Evolutionary conservation across 2,329 filamentous ascomycete species (phyloP), one percentile per base, ranked within the genome.

Genomic region (Phoma sp.): DNA sequence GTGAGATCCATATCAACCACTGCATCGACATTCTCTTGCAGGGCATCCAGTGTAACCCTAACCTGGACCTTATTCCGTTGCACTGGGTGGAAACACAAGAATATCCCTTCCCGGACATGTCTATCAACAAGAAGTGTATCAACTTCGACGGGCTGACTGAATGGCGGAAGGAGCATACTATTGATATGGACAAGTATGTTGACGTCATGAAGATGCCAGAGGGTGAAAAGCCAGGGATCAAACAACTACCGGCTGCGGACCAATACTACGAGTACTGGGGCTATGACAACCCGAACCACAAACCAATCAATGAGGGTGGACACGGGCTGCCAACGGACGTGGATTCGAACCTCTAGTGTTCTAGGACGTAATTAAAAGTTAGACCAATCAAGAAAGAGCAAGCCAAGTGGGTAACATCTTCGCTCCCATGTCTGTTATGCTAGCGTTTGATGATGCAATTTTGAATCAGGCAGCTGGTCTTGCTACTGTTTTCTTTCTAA

Each of bases 161-260:
- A 10, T 63, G 58, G 53, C 41, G 60, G 19, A 55, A 49, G 38
- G 47, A 41, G 10, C 59, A 61, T 35, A 61, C 55, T 1, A 58
- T 63, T 21, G 58, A 63, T 22, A 61, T 63, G 61, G 61, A 61
- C 37, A 61, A 61, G 29, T 59, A 61, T 43, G 51, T 63, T 12
- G 48, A 58, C 29, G 58, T 58, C 17, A 63, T 63, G 60, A 50
- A 55, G 31, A 50, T 55, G 52, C 45, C 45, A 7, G 50, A 59
- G 24, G 44, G 35, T 10, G 33, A 37, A 10, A 47, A 61, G 46
- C 51, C 49, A 13, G 50, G 55, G 10, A 57, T 61, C 19, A 61
- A 63, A 37, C 55, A 63, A 43, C 43, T 44, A 2, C 60, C 60
- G 3, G 60, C 60, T 33, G 55, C 57, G 22, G 57, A 63, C 44